A percentile compares a stretch with the other conserved stretches of the same genome.
These are phyloP conservation scores for Cyclotella atomus DNA, from an alignment of 108 stramenopile genomes.

Conservation along the genomic window DNA sequence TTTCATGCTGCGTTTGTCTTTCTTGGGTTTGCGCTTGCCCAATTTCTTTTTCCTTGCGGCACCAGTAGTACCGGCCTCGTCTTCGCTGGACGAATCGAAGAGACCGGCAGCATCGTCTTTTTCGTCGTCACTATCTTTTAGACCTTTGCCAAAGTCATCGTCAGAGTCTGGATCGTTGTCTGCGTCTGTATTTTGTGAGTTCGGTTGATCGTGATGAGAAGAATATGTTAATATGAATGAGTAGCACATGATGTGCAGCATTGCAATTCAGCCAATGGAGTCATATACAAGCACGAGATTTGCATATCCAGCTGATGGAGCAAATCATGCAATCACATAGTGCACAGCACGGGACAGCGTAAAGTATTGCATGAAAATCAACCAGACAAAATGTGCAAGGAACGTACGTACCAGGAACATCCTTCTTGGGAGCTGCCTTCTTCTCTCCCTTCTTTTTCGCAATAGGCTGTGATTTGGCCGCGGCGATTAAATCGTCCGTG, in stretches of 20 bases:
- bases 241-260: too few relatives aligned
- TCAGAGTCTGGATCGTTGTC: conserved; percentile 43
- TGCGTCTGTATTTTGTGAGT: conserved; percentile 15
- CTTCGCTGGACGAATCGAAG: conserved; percentile 71
- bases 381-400: too few relatives aligned
- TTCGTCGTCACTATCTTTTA: conserved; percentile 51
- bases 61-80: conserved; percentile 28
- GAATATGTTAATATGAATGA: too few relatives aligned
- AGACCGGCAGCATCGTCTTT: conserved; percentile 63
- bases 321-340: background rate
- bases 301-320: too few relatives aligned
- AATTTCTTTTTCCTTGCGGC: conserved; percentile 39
- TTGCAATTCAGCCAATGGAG: too few relatives aligned
- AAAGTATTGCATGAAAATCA: too few relatives aligned
- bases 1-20: conserved; percentile 46
- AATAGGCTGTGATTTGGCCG: conserved; percentile 56
- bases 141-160: conserved; percentile 16
- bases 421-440: conserved; percentile 4
- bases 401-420: conserved; percentile 62
- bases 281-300: too few relatives aligned
- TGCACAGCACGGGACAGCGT: too few relatives aligned
- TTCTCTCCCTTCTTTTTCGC: conserved; percentile 50
- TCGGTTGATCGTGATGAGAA: background rate
- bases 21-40: conserved; percentile 37
- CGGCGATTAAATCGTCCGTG: conserved; percentile 83